Base-by-base conservation (phyloP, 768 basidiomycete genomes). In the Pleurotus giganteus region DNA sequence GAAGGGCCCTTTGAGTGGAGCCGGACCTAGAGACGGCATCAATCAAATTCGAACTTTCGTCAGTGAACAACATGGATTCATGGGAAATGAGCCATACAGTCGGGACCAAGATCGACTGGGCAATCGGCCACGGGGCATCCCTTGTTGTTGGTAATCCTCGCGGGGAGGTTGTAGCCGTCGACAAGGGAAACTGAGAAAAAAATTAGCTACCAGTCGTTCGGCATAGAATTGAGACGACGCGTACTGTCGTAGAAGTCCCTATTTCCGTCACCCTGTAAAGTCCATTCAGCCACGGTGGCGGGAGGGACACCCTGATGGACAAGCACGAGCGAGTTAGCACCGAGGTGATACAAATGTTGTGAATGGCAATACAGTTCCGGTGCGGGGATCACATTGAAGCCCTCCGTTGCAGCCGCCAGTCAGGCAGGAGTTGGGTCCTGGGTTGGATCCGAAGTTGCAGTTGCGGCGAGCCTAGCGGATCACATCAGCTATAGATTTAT, bases 161-260 rank as follows among this genome's bases (percentile, higher is more conserved):
- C 65, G 13, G 87, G 86, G 11, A 88, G 65, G 61, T 88, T 85
- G 60, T 75, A 85, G 1, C 86, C 85, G 58, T 86, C 82, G 32
- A 87, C 85, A 28, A 87, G 71, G 24, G 84, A 84, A 31, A 86
- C 84, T 84, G 53, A 21, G 21, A 15, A 8, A n/a, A 28, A 36
- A 5, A 34, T 24, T 34, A 29, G 26, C 2, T 7, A n/a, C 19
- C 19, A n/a, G 4, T 31, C 32, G 11, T 12, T 27, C 23, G 17
- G 53, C 8, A 44, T 29, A 6, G 41, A 15, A 41, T 13, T 23
- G 15, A 11, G 49, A 24, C 7, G 27, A 32, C 8, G 60, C 70
- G 12, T 49, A 84, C 84, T 80, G 64, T 87, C 85, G 51, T 77
- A 79, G 43, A 66, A 72, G 43, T 79, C 78, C 4, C 34, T 0